phyloP scores from a whole-genome alignment of 192 early-diverging fungal genomes.

The Glomus cerebriforme region DNA sequence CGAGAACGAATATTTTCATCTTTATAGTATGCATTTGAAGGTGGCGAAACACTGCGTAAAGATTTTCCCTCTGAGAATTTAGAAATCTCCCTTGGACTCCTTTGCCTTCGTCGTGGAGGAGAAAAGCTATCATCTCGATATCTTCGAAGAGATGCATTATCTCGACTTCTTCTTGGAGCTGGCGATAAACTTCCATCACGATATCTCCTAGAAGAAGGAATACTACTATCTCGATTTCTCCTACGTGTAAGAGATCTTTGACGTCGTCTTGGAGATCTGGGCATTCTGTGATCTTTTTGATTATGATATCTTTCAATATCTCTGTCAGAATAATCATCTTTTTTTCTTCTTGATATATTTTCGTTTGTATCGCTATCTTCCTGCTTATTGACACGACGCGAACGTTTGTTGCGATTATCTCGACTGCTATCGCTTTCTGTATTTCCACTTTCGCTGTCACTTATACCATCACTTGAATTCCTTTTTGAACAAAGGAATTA shows the following conservation, averaged over 20 bases:
- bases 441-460: neutral
- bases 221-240: neutral
- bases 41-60: neutral
- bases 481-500: neutral
- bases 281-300: neutral
- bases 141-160: neutral
- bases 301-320: neutral
- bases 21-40: neutral
- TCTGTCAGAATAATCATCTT: neutral
- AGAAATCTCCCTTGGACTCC: neutral
- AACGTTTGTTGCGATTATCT: neutral
- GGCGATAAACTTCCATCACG: neutral
- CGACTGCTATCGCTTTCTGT: neutral
- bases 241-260: neutral
- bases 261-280: neutral
- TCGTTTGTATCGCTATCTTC: neutral
- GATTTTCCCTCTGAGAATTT: neutral
- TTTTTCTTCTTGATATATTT: neutral
- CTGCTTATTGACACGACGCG: neutral
- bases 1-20: neutral
- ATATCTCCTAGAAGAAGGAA: neutral
- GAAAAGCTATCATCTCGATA: neutral
- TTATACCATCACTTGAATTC: neutral
- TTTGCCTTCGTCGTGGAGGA: neutral
- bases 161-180: neutral